A percentile compares a stretch with the other conserved stretches of the same genome.
phyloP scores from a whole-genome alignment of 2,329 filamentous ascomycete genomes.

The Myriosclerotinia curreyana region DNA sequence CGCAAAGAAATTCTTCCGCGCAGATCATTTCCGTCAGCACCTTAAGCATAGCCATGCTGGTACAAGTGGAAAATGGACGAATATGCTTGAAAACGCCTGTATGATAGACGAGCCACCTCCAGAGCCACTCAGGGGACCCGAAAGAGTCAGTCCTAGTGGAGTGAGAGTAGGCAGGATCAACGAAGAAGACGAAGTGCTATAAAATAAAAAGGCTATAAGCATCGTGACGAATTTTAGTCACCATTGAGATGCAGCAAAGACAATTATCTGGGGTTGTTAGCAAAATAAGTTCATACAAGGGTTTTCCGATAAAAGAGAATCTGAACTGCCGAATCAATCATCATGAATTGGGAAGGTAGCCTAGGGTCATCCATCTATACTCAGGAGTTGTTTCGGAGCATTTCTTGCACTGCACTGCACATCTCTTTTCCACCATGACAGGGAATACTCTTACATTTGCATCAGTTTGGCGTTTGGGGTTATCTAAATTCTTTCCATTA shows the following conservation, averaged over 20 bases:
- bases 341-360: slow-evolving; percentile 11
- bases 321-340: not conserved
- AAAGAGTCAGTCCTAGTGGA: slow-evolving; percentile 33
- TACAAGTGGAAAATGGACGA: slow-evolving; percentile 97
- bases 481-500: not conserved
- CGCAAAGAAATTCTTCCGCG: slow-evolving; percentile 95
- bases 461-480: slow-evolving; percentile 7
- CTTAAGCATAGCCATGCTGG: slow-evolving; percentile 96
- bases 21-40: slow-evolving; percentile 97
- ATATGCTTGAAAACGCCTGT: slow-evolving; percentile 93
- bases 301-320: not conserved
- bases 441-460: slow-evolving; percentile 1
- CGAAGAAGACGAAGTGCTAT: slow-evolving; percentile 37
- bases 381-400: slow-evolving; percentile 16
- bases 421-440: not conserved
- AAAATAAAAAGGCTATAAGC: slow-evolving; percentile 15
- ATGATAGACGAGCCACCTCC: slow-evolving; percentile 80
- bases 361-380: not conserved
- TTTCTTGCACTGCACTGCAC: slow-evolving; percentile 9
- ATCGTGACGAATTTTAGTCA: not conserved
- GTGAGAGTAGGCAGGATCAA: slow-evolving; percentile 35
- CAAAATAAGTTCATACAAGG: slow-evolving; percentile 2
- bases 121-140: slow-evolving; percentile 37
- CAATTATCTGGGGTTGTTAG: not conserved
- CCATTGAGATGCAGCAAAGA: not conserved